Conservation (phyloP, 108 stramenopile species). For the Nannochloropsis salina region DNA sequence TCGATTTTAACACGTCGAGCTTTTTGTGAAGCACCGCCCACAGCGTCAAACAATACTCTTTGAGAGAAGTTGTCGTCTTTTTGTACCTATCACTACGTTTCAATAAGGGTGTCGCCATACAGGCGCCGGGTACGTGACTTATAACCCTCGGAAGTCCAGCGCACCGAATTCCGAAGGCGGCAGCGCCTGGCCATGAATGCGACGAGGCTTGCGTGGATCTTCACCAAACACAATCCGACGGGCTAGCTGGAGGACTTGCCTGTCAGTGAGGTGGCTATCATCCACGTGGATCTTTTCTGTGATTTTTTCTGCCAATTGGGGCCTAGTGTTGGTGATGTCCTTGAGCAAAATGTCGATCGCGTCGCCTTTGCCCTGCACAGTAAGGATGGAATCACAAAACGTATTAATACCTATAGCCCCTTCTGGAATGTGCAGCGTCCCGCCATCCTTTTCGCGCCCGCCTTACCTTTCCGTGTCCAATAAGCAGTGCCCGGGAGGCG, state of each 20-base stretch:
- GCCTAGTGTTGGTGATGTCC: neutral
- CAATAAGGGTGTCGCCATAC: no score
- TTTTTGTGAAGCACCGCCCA: no score
- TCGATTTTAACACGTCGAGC: no score
- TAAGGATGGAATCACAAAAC: neutral
- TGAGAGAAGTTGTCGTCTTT: no score
- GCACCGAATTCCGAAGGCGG: neutral
- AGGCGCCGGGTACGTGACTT: no score
- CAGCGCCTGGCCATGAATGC: neutral
- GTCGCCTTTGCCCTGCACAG: neutral
- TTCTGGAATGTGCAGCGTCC: no score
- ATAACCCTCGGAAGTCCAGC: no score
- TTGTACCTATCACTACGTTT: no score
- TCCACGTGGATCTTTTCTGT: neutral
- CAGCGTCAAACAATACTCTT: no score
- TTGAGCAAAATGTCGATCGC: neutral
- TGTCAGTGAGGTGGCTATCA: constrained; percentile 12
- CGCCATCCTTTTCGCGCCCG: neutral
- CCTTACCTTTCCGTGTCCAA: neutral
- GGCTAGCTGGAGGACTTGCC: neutral
- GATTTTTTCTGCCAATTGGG: neutral
- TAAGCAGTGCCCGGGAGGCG: neutral
- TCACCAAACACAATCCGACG: neutral
- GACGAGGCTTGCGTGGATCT: neutral
- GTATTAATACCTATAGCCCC: no score